Percentiles rank a stretch among this genome's conserved stretches.
Conservation (phyloP, 2,329 filamentous ascomycete genomes). For the Ophiostoma montium region DNA sequence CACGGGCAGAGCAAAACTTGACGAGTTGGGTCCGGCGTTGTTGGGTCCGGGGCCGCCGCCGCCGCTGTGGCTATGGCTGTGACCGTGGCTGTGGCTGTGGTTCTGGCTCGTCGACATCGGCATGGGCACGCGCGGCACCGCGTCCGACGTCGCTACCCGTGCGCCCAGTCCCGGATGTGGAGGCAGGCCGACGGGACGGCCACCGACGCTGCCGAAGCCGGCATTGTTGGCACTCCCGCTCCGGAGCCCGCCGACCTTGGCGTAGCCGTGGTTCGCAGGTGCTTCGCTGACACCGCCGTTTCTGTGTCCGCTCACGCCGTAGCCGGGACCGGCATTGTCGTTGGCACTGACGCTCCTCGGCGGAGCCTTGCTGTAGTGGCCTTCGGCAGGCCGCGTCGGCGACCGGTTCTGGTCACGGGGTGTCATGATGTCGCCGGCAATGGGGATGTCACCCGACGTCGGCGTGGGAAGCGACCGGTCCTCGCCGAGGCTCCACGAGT, state of each 20-base stretch:
- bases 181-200: constrained; percentile 29
- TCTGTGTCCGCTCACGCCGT: background rate
- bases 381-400: constrained; percentile 26
- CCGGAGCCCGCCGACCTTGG: constrained; percentile 1
- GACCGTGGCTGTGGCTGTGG: background rate
- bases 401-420: constrained; percentile 40
- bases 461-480: constrained; percentile 42
- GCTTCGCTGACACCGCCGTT: no score
- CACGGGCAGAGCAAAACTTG: constrained; percentile 49
- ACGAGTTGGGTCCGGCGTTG: constrained; percentile 27
- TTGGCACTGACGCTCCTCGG: no score
- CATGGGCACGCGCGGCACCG: constrained; percentile 34
- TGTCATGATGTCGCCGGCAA: constrained; percentile 43
- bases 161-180: constrained; percentile 39
- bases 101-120: constrained; percentile 11
- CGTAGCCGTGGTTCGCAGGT: background rate
- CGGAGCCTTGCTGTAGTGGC: background rate
- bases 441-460: constrained; percentile 59
- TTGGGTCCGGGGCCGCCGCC: constrained; percentile 17
- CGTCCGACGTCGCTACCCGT: constrained; percentile 36
- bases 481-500: constrained; percentile 39
- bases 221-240: constrained; percentile 5
- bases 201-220: constrained; percentile 29
- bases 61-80: constrained; percentile 14
- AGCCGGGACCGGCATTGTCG: background rate